A percentile compares a stretch with the other conserved stretches of the same genome.
Conservation (phyloP, 495 filamentous ascomycete genomes). For the Hyaloscypha finlandica region DNA sequence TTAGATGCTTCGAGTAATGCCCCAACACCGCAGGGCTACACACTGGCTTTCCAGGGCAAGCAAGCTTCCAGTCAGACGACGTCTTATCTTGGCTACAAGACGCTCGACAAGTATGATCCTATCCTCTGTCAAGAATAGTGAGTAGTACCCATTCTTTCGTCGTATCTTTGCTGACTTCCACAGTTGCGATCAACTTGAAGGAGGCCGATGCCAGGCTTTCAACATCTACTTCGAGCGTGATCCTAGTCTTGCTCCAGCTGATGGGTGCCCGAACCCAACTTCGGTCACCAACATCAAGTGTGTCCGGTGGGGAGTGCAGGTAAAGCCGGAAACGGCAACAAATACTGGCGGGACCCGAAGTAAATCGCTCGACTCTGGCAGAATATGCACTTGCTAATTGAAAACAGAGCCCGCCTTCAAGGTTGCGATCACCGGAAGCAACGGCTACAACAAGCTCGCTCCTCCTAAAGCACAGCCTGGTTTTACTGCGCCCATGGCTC, state of each 20-base stretch:
- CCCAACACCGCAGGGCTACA: conserved; percentile 42
- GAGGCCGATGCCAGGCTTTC: conserved; percentile 36
- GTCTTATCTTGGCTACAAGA: conserved; percentile 43
- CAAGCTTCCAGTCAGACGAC: conserved; percentile 38
- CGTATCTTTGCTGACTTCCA: conserved; percentile 14
- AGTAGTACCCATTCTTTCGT: background rate
- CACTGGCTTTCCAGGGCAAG: conserved; percentile 40
- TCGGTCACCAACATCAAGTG: conserved; percentile 56
- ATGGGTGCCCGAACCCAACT: conserved; percentile 44
- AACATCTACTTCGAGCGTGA: conserved; percentile 53
- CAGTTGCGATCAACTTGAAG: conserved; percentile 35
- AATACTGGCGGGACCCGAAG: conserved; percentile 42
- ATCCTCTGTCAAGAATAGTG: conserved; percentile 32
- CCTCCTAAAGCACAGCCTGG: conserved; percentile 13
- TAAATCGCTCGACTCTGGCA: conserved; percentile 31
- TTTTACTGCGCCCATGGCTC: conserved; percentile 19
- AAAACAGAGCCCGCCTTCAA: conserved; percentile 13
- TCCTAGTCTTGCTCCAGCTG: conserved; percentile 38
- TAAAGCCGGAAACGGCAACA: conserved; percentile 36
- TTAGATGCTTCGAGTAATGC: conserved; percentile 29
- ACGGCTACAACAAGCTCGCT: conserved; percentile 28
- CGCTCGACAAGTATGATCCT: conserved; percentile 42
- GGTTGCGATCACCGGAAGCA: conserved; percentile 27
- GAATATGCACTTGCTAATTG: background rate
- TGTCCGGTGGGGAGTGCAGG: conserved; percentile 46